These are phyloP conservation scores for Alisma plantagoaquatica DNA, from an alignment of 106 monocot species.

Conservation along the genomic window DNA sequence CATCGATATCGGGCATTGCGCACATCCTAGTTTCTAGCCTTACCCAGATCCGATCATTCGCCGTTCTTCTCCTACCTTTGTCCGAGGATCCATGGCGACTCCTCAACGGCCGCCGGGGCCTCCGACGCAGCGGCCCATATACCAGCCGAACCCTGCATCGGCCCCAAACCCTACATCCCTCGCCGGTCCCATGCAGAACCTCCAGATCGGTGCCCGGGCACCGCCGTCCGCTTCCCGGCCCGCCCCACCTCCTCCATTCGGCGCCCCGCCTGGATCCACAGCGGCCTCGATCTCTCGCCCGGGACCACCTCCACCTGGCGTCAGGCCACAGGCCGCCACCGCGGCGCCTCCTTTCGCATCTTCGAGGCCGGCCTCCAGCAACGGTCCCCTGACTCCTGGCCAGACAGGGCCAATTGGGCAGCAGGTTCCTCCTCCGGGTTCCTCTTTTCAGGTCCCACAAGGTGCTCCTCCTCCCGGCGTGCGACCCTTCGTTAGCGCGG, in stretches of 20 bases:
- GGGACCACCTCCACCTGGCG: conserved; percentile 3
- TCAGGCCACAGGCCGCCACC: conserved; percentile 17
- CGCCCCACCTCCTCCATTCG: conserved; percentile 1
- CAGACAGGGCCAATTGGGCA: not conserved
- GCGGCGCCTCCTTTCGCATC: conserved; percentile 39
- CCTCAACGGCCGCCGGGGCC: conserved; percentile 28
- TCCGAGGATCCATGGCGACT: conserved; percentile 39
- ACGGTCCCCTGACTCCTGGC: not conserved
- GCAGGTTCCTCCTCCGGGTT: not conserved
- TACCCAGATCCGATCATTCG: conserved; percentile 7
- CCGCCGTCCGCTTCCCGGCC: conserved; percentile 11
- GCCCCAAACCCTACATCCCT: conserved; percentile 23
- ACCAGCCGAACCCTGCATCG: no score
- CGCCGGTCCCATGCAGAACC: conserved; percentile 44
- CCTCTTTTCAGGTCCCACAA: no score
- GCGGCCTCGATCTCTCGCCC: conserved; percentile 14
- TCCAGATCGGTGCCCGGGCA: conserved; percentile 49
- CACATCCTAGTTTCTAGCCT: no score
- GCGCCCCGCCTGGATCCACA: conserved; percentile 12
- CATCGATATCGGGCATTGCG: no score
- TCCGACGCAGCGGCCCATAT: no score
- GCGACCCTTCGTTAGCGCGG: not conserved
- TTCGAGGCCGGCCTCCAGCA: conserved; percentile 12
- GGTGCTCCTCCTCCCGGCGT: no score
- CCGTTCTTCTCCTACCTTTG: not conserved